Conservation (phyloP, 2,329 filamentous ascomycete genomes). For the Podosphaera xanthii region DNA sequence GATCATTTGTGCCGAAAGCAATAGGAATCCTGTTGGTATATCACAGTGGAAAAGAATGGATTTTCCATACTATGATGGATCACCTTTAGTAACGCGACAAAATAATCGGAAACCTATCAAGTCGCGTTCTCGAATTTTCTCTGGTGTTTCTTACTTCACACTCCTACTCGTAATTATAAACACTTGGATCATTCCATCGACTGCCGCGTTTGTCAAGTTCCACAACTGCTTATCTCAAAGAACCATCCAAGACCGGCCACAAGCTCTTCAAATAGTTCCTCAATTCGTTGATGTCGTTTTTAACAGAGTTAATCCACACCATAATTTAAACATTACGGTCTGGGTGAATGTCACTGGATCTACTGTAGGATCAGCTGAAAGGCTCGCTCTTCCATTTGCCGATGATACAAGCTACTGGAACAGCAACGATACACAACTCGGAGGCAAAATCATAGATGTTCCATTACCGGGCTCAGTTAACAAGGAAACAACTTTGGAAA, state of each 20-base stretch:
- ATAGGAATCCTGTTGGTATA: too few species aligned
- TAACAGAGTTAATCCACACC: conserved; percentile 32
- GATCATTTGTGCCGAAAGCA: too few species aligned
- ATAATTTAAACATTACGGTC: conserved; percentile 53
- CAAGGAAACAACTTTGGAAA: conserved; percentile 52
- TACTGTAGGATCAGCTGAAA: conserved; percentile 19
- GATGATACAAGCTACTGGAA: conserved; percentile 33
- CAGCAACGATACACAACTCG: conserved; percentile 29
- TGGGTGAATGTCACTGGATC: conserved; percentile 83
- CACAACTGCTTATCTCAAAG: conserved; percentile 57
- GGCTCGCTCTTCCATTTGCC: conserved; percentile 33
- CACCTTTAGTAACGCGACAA: too few species aligned
- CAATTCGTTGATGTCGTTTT: conserved; percentile 53
- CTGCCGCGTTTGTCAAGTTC: conserved; percentile 51
- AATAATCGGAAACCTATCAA: too few species aligned
- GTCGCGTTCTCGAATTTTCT: too few species aligned
- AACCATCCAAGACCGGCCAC: conserved; percentile 31
- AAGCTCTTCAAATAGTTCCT: conserved; percentile 59
- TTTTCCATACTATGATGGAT: too few species aligned
- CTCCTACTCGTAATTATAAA: too few species aligned
- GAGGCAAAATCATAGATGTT: conserved; percentile 53
- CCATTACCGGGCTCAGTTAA: conserved; percentile 22
- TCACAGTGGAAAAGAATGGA: too few species aligned
- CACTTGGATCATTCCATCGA: conserved; percentile 18
- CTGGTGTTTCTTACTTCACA: too few species aligned